Evolutionary conservation across 257 asterid species (phyloP).

Genomic region (Gardenia jasminoides): DNA sequence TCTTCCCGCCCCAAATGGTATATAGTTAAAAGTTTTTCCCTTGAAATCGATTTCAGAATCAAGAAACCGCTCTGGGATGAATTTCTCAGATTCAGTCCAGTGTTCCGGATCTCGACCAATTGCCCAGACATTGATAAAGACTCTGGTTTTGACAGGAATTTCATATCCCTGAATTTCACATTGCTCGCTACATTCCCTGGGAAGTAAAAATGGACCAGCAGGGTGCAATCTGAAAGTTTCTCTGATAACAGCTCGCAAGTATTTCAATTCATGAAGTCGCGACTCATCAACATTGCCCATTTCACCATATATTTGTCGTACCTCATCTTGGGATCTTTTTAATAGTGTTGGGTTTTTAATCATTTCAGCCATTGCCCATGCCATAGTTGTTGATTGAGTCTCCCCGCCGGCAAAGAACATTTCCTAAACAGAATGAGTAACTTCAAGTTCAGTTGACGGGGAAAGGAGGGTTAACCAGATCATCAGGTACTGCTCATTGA

Average conservation of each 20-base stretch:
- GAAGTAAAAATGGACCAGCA: constrained; percentile 7
- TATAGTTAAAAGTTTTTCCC: too few relatives aligned
- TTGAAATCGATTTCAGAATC: too few relatives aligned
- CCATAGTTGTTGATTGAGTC: constrained; percentile 7
- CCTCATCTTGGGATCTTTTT: constrained; percentile 15
- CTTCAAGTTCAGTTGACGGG: neutral
- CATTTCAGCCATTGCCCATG: constrained; percentile 22
- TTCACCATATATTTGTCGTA: neutral
- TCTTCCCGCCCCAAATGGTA: too few relatives aligned
- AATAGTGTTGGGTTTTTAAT: constrained; percentile 5
- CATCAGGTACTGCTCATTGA: too few relatives aligned
- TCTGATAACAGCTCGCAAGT: constrained; percentile 7
- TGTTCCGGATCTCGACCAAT: constrained; percentile 14
- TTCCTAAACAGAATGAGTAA: neutral
- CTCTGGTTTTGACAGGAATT: neutral
- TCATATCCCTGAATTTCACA: neutral
- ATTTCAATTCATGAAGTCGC: neutral
- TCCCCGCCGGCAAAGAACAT: constrained; percentile 17
- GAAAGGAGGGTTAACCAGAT: neutral
- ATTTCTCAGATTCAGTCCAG: constrained; percentile 17
- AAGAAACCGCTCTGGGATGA: too few relatives aligned
- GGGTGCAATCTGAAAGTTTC: constrained; percentile 23
- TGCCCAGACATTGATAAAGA: constrained; percentile 15
- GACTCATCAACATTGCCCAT: neutral
- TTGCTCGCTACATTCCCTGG: constrained; percentile 17